Conservation (phyloP, 2,329 filamentous ascomycete species). For the Neofusicoccum parvum region DNA sequence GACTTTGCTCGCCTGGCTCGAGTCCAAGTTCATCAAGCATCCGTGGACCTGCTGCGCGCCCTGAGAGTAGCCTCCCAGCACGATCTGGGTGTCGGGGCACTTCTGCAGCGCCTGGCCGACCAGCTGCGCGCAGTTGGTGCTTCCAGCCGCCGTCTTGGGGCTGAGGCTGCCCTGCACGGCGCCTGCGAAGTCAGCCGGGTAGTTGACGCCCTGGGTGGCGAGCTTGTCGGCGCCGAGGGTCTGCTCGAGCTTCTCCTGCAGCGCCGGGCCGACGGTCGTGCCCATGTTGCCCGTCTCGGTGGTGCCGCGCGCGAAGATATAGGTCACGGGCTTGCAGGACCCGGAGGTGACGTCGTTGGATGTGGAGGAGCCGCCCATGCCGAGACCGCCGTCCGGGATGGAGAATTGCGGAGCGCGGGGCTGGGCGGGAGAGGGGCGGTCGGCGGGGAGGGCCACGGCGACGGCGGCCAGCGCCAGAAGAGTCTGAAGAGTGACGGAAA, state of each 20-base stretch:
- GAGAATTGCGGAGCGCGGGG: conserved; percentile 7
- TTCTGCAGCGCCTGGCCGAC: conserved; percentile 42
- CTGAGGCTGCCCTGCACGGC: conserved; percentile 40
- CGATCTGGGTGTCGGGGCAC: conserved; percentile 51
- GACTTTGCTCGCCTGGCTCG: not conserved
- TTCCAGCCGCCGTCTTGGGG: not conserved
- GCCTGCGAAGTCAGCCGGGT: conserved; percentile 43
- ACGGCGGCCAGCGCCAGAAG: conserved; percentile 5
- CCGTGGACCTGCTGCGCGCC: conserved; percentile 37
- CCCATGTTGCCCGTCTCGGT: conserved; percentile 58
- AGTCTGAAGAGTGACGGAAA: not conserved
- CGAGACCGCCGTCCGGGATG: not conserved
- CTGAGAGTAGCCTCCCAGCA: conserved; percentile 49
- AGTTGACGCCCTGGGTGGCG: conserved; percentile 58
- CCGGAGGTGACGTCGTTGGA: conserved; percentile 33
- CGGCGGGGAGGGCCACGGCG: not conserved
- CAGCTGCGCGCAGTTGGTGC: conserved; percentile 37
- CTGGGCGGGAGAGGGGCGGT: not conserved
- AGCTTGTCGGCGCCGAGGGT: conserved; percentile 45
- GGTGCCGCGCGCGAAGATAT: conserved; percentile 61
- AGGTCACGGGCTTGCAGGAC: conserved; percentile 50
- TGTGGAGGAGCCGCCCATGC: conserved; percentile 21
- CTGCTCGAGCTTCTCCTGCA: conserved; percentile 49
- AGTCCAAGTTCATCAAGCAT: not conserved
- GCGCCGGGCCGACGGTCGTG: conserved; percentile 51